Evolutionary conservation across 2,329 filamentous ascomycete species (phyloP).

Genomic region (Ophiostoma sp.): DNA sequence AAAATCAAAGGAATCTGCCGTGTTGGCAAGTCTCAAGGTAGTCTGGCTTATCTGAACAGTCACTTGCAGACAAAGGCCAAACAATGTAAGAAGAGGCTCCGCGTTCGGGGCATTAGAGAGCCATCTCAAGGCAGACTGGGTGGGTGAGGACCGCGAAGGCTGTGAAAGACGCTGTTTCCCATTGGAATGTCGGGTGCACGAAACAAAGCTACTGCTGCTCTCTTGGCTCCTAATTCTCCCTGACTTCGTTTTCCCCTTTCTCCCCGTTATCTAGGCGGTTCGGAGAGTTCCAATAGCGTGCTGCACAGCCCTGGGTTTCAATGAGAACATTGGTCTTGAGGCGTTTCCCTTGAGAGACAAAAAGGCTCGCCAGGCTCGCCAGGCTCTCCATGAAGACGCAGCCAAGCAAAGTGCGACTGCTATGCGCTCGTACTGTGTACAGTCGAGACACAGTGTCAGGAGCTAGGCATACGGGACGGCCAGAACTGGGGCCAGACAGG

Average conservation of each 20-base stretch:
- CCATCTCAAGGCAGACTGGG: constrained; percentile 2
- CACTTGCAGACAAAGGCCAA: background rate
- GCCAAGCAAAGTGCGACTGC: background rate
- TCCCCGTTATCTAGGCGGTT: background rate
- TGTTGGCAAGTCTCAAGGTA: background rate
- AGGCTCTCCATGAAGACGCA: background rate
- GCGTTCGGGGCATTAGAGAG: background rate
- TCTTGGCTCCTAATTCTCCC: background rate
- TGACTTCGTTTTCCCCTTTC: background rate
- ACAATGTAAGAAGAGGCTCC: background rate
- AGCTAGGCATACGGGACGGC: constrained; percentile 21
- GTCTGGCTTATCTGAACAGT: background rate
- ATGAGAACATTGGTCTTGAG: background rate
- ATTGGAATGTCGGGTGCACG: background rate
- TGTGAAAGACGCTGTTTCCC: background rate
- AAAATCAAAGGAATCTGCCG: background rate
- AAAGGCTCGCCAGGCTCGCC: too few species aligned
- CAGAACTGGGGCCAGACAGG: constrained; percentile 14
- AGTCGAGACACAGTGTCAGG: constrained; percentile 11
- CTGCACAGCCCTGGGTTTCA: background rate
- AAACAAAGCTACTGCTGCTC: background rate
- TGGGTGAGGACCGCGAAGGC: background rate
- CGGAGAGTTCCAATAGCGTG: background rate
- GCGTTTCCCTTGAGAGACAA: background rate
- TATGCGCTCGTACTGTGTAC: constrained; percentile 3